Base-by-base conservation (phyloP, 139 green algal species). In the Chlamydomonas incerta region DNA sequence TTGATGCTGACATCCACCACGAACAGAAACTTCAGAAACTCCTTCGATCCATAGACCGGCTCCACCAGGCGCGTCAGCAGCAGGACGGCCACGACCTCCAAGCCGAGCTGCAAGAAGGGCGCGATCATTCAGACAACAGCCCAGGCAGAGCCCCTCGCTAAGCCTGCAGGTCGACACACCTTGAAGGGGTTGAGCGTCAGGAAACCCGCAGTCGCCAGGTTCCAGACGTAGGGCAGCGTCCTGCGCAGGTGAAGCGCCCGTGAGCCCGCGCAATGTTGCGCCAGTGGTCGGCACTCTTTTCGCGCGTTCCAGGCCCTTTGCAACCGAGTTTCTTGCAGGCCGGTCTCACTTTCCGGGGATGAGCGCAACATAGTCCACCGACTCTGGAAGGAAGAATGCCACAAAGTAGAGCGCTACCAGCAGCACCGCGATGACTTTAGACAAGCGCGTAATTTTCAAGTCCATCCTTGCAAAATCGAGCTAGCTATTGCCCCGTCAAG, bases 11-110 rank as follows among this genome's bases (percentile, higher is more conserved):
- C 33, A 68, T 94, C 91, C 0, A 96, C 91, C 0, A 95, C 33
- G 3, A 94, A 88, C 28, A 98, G 86, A 73, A 97, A 96, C 57
- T 94, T 95, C 5, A 98, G 75, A 34, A 97, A 95, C 85, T 96
- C 97, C 8, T 91, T 93, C 0, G 87, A 93, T 20, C 96, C 96
- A 81, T 97, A 96, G 0, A 97, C 74, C 0, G 96, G 96, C 91
- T 99, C 96, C 33, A 99, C 87, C 0, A 97, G 76, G 0, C 92
- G 91, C 0, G 92, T 91, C 31, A 98, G 65, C 14, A 97, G 72
- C 23, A 98, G 88, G 63, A 97, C 75, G 1, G 88, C 87, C 1
- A 90, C 60, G 0, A 95, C 74, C 33, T 92, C 91, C 0, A 94
- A 18, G 14, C 96, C 47, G 3, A 95, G 86, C 95, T 98, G 94